Percentiles rank a stretch among this genome's conserved stretches.
Evolutionary conservation across 1,284 basidiomycete species (phyloP).

Genomic region (Golubevia sp.): DNA sequence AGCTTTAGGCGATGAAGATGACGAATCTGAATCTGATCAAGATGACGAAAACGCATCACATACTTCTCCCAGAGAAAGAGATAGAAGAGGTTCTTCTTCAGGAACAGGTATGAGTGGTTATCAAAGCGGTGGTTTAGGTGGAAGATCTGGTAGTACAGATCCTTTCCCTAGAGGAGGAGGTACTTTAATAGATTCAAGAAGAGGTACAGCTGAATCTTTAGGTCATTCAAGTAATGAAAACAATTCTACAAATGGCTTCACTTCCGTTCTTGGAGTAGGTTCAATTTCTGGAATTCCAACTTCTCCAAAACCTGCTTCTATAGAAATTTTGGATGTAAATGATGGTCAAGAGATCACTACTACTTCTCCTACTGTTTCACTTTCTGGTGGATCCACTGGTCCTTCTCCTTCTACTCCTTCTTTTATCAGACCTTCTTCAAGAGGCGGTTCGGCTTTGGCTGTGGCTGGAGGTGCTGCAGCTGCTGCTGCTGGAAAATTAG

Average conservation of each 20-base stretch:
- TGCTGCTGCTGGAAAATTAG: constrained; percentile 41
- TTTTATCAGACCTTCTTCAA: constrained; percentile 17
- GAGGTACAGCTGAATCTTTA: neutral
- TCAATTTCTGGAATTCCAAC: neutral
- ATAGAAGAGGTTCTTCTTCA: neutral
- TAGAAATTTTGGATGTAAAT: neutral
- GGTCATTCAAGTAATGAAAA: neutral
- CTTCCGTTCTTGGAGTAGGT: too few species aligned
- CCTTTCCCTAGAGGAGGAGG: constrained; percentile 20
- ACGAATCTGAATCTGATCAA: constrained; percentile 20
- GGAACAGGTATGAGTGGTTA: neutral
- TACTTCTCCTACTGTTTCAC: neutral
- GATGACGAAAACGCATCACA: constrained; percentile 3
- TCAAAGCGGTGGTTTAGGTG: too few species aligned
- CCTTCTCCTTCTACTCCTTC: neutral
- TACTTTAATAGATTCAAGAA: neutral
- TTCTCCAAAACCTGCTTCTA: neutral
- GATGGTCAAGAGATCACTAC: neutral
- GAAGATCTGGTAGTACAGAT: neutral
- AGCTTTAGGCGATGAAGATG: constrained; percentile 35
- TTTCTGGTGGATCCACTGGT: neutral
- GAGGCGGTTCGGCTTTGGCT: constrained; percentile 26
- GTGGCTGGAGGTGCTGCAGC: constrained; percentile 39
- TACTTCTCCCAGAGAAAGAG: neutral
- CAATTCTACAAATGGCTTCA: neutral